Evolutionary conservation across 31 red algal genomes (phyloP).

Genomic region (Bonnemaisonia californica): DNA sequence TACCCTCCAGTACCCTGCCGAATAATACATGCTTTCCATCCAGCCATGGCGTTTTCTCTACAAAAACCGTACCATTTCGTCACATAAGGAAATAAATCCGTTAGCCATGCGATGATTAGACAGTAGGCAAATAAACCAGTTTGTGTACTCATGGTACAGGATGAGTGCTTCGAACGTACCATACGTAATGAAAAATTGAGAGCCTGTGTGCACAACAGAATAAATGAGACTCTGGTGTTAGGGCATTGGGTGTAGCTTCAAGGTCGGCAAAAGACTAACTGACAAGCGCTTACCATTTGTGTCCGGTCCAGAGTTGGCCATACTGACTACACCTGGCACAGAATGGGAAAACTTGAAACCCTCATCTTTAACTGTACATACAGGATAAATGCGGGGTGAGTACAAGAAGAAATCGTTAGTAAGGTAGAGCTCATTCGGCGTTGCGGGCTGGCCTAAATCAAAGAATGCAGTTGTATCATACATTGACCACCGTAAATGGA

Average conservation of each 20-base stretch:
- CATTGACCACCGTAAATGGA: constrained; percentile 91
- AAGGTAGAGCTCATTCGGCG: not conserved
- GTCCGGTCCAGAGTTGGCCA: constrained; percentile 96
- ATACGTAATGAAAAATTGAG: constrained; percentile 77
- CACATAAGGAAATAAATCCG: not conserved
- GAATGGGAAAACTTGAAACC: constrained; percentile 85
- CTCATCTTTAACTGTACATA: constrained; percentile 82
- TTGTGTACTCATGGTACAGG: not conserved
- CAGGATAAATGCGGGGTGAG: not conserved
- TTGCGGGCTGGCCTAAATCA: not conserved
- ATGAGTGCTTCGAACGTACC: constrained; percentile 17
- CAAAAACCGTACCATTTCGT: no score
- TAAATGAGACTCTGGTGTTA: no score
- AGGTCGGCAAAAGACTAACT: no score
- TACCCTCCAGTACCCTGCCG: constrained; percentile 85
- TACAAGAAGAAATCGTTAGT: not conserved
- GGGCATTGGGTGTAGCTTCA: no score
- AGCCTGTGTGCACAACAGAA: constrained; percentile 52
- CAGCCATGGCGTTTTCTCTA: constrained; percentile 89
- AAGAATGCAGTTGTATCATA: not conserved
- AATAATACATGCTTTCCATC: constrained; percentile 96
- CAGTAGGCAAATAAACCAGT: not conserved
- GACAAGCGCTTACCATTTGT: constrained; percentile 95
- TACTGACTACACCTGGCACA: constrained; percentile 66
- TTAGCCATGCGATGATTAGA: not conserved